These are phyloP conservation scores for Cercospora brassicicola DNA, from an alignment of 2,329 filamentous ascomycete genomes.

Conservation along the genomic window DNA sequence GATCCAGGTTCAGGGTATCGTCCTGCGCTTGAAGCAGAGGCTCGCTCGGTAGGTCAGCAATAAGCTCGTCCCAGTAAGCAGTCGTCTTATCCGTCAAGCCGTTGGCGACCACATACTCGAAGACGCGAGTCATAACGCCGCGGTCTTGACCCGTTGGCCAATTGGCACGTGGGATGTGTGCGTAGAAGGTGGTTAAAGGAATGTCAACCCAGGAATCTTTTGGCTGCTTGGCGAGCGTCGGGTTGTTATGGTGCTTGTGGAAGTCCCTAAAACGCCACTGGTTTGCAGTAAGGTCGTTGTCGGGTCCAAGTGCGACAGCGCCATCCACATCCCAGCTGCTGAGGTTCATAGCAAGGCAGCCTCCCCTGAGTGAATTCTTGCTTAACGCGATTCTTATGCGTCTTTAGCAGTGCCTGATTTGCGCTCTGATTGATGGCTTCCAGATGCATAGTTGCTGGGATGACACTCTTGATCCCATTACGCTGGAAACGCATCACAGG, in stretches of 20 bases:
- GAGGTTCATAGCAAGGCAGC: not conserved
- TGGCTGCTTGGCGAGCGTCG: not conserved
- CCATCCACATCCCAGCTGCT: not conserved
- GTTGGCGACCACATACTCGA: not conserved
- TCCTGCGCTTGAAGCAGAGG: too few relatives aligned
- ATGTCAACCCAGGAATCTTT: not conserved
- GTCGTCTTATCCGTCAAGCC: not conserved
- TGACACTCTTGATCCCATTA: too few relatives aligned
- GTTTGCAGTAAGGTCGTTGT: not conserved
- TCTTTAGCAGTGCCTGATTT: not conserved
- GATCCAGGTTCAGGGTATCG: too few relatives aligned
- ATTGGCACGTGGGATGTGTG: not conserved
- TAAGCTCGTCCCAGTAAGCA: not conserved
- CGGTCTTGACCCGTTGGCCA: not conserved
- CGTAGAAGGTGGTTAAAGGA: not conserved
- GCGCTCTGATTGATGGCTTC: not conserved
- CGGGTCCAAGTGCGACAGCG: not conserved
- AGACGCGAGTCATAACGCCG: not conserved
- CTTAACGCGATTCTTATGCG: not conserved
- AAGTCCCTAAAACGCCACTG: not conserved
- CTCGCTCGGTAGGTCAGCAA: not conserved
- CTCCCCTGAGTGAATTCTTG: not conserved
- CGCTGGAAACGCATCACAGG: too few relatives aligned
- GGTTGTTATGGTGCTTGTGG: not conserved
- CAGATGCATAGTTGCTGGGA: not conserved